phyloP scores from a whole-genome alignment of 768 basidiomycete species.

The Tulasnella sp. region DNA sequence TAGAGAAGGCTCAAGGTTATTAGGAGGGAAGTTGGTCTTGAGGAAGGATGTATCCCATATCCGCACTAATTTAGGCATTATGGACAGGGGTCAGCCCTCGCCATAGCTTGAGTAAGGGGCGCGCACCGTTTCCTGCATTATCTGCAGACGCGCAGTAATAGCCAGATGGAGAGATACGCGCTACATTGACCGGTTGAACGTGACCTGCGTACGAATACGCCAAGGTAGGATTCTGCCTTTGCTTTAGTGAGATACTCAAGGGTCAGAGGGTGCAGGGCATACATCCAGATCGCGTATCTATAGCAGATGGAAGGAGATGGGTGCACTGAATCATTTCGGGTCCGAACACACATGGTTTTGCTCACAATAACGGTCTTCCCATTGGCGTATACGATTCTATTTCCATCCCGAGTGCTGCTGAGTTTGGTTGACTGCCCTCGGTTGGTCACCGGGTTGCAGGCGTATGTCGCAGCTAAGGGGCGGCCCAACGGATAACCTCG shows the following conservation, averaged over 20 bases:
- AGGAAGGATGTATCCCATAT: slow-evolving; percentile 76
- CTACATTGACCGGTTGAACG: slow-evolving; percentile 82
- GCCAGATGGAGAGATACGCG: slow-evolving; percentile 89
- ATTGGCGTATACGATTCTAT: slow-evolving; percentile 76
- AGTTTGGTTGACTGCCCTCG: slow-evolving; percentile 75
- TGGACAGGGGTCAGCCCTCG: slow-evolving; percentile 36
- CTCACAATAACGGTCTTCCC: slow-evolving; percentile 84
- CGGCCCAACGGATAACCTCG: not conserved
- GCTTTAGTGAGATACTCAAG: slow-evolving; percentile 27
- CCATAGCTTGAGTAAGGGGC: slow-evolving; percentile 45
- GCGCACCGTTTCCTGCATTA: slow-evolving; percentile 72
- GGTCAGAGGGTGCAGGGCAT: slow-evolving; percentile 3
- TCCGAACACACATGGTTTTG: slow-evolving; percentile 34
- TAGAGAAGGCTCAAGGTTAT: slow-evolving; percentile 70
- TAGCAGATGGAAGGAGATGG: slow-evolving; percentile 9
- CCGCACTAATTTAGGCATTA: slow-evolving; percentile 57
- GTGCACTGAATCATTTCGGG: slow-evolving; percentile 28
- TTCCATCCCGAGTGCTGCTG: slow-evolving; percentile 66
- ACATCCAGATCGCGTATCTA: slow-evolving; percentile 87
- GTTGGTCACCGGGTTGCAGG: slow-evolving; percentile 70
- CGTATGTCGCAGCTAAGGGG: slow-evolving; percentile 45
- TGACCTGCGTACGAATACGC: slow-evolving; percentile 77
- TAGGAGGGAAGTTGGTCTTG: slow-evolving; percentile 28
- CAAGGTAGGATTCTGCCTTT: slow-evolving; percentile 62
- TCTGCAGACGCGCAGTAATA: slow-evolving; percentile 96